Conservation (phyloP, 768 basidiomycete species). For the Vararia minispora region DNA sequence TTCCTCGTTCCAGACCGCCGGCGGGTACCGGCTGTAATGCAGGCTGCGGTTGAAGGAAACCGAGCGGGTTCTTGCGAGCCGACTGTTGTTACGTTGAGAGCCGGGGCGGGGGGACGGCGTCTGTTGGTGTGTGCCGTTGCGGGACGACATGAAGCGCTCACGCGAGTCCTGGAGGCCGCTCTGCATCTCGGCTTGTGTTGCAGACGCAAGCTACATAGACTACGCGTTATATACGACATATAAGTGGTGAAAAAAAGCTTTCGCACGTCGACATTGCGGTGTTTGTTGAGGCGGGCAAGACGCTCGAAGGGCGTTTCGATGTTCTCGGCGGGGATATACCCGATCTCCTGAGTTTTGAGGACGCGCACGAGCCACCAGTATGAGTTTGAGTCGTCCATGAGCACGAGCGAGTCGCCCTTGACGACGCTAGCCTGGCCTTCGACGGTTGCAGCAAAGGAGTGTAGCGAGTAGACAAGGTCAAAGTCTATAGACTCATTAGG, state of each 20-base stretch:
- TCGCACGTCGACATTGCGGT: constrained; percentile 91
- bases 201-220: constrained; percentile 51
- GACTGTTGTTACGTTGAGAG: constrained; percentile 23
- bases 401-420: constrained; percentile 91
- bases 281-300: constrained; percentile 90
- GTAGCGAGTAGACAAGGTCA: constrained; percentile 85
- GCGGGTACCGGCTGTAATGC: constrained; percentile 64
- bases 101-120: constrained; percentile 41
- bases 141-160: constrained; percentile 42
- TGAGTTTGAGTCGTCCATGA: constrained; percentile 97
- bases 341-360: constrained; percentile 96
- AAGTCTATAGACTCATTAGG: constrained; percentile 92
- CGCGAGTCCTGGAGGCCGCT: constrained; percentile 37
- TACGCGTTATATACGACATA: constrained; percentile 2
- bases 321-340: constrained; percentile 98
- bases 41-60: constrained; percentile 68
- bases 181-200: constrained; percentile 61
- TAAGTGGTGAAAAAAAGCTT: not conserved
- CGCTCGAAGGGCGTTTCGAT: constrained; percentile 98
- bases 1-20: constrained; percentile 75
- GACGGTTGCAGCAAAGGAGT: constrained; percentile 95
- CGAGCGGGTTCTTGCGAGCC: constrained; percentile 21
- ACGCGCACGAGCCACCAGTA: constrained; percentile 99
- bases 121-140: constrained; percentile 32
- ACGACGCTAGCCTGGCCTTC: constrained; percentile 98